Evolutionary conservation across 2,329 filamentous ascomycete species (phyloP), one percentile per base, ranked within the genome.

Genomic region (Blastomyces silverae): DNA sequence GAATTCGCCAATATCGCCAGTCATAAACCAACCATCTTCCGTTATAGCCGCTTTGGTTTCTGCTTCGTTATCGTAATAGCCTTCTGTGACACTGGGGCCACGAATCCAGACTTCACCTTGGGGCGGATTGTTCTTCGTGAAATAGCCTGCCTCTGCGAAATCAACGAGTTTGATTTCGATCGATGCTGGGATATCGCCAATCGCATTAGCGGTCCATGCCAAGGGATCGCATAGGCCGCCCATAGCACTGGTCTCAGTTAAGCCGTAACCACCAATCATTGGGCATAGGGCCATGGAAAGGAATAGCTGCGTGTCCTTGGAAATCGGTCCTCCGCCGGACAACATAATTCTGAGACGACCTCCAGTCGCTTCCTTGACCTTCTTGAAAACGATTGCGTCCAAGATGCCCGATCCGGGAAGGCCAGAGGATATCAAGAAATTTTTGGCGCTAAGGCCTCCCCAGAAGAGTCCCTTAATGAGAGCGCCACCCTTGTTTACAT

Each of bases 11-110:
- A 97, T 94, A 73, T 97, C 93, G 67, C 93, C 93, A 20, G 92
- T 96, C 84, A 89, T 93, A 85, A 97, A 97, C 94, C 94, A 97
- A 61, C 91, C 91, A 72, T 96, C 94, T 2, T 86, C 77, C 0
- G 90, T 92, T 68, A 93, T 84, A 0, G 87, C 83, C 78, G 93
- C 93, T 65, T 82, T 79, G 0, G 93, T 97, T 82, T 97, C 93
- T 67, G 89, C 91, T 0, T 87, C 84, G 77, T 96, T 95, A 79
- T 91, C 91, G 82, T 88, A 93, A 79, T 99, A 99, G 74, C 91
- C 90, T 62, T 80, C 81, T 83, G 97, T 97, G 64, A 92, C 82
- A 67, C 84, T 85, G 17, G 87, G 85, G 0, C 92, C 91, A 57
- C 93, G 87, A 64, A 97, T 78, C 44, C 97, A 83, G 42, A 99